Percentiles rank a stretch among this genome's conserved stretches.
Conservation (phyloP, 208 protist species). For the Porcisia deanei region DNA sequence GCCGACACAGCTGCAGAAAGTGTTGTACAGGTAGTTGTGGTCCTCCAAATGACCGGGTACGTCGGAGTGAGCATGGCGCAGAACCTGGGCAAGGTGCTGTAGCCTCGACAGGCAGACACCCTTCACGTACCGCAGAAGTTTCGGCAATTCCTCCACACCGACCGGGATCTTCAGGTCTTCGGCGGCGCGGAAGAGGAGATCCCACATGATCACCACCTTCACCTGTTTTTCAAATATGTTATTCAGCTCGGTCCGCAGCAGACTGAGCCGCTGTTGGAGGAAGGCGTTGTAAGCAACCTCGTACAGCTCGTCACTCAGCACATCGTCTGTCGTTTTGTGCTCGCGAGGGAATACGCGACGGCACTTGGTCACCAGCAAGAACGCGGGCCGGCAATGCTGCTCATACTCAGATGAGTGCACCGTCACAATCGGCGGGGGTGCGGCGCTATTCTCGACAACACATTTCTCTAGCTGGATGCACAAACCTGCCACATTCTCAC, state of each 20-base stretch:
- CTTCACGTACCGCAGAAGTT: conserved; percentile 46
- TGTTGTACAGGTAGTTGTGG: conserved; percentile 29
- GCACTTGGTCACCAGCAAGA: conserved; percentile 59
- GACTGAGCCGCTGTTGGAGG: conserved; percentile 45
- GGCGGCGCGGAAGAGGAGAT: conserved; percentile 46
- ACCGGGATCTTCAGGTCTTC: conserved; percentile 15
- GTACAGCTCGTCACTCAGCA: conserved; percentile 59
- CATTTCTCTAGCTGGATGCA: conserved; percentile 62
- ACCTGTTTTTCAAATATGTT: conserved; percentile 48
- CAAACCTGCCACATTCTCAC: conserved; percentile 67
- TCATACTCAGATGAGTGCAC: conserved; percentile 56
- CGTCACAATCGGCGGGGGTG: conserved; percentile 43
- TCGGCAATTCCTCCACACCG: conserved; percentile 37
- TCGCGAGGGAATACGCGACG: conserved; percentile 21
- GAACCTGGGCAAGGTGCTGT: conserved; percentile 45
- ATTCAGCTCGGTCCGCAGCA: conserved; percentile 39
- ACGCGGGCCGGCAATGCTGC: conserved; percentile 49
- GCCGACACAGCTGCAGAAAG: conserved; percentile 56
- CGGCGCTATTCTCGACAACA: conserved; percentile 38
- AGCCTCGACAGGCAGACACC: conserved; percentile 53
- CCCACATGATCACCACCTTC: conserved; percentile 69
- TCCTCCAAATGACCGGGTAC: conserved; percentile 15
- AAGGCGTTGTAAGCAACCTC: conserved; percentile 57
- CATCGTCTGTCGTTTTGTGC: conserved; percentile 15
- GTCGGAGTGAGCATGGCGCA: conserved; percentile 28